Evolutionary conservation across 305 asterid genomes (phyloP), one percentile per base, ranked within the genome.

Genomic region (Fraxinus dipetala): DNA sequence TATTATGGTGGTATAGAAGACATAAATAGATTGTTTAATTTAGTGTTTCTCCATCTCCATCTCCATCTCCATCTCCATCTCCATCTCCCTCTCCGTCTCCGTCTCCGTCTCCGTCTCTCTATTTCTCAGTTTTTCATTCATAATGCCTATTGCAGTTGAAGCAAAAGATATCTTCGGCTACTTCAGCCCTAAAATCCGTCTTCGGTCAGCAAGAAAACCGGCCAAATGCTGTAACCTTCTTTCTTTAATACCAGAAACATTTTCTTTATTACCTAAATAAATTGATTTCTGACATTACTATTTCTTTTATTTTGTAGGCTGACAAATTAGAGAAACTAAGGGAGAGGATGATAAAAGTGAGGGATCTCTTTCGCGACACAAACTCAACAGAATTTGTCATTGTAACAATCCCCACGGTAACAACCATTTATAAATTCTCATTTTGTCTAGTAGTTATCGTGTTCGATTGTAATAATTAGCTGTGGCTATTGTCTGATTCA

Each of bases 341-440:
- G 88, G 97, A 96, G 83, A 91, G 99, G 85, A 94, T 94, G 99
- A 91, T 96, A 84, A 92, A 94, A 94, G 99, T 96, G 78, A 89
- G 98, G 81, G 98, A 93, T 87, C 98, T 96, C 83, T 96, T 96
- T 81, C 98, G 97, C 9, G 96, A 96, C 83, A 90, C 97, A 54
- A 83, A 80, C 84, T 91, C 98, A 72, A 93, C 96, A 8, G 99
- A 96, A 87, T 96, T 96, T 81, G 93, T 93, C 84, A 92, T 96
- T 63, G 98, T 94, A 26, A 94, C 99, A 65, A 96, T 96, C 78
- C 98, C 99, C 26, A 96, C 98, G 97, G 99, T 94, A 96, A 82
- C 84, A 72, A 51, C 80, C 82, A 56, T 63, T 7, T 35, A 51
- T 43, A 28, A 28, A 40, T 75, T 76, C n/a, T 5, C 54, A 2